phyloP scores from a whole-genome alignment of 1,284 basidiomycete genomes.

The Leccinum huronense region DNA sequence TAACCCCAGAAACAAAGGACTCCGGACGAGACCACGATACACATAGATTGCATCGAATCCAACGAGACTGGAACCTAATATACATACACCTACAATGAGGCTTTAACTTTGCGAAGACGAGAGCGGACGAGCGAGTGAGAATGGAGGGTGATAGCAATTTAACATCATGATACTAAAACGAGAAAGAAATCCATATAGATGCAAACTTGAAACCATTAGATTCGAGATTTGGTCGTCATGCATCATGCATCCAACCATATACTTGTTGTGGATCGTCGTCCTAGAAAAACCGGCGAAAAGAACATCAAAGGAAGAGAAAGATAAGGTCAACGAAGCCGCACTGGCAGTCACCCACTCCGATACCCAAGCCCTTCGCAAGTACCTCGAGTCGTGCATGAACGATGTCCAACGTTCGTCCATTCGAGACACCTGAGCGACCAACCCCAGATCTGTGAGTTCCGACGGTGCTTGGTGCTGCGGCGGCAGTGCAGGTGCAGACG shows the following conservation, averaged over 20 bases:
- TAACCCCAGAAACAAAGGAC: not conserved
- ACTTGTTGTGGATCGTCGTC: not conserved
- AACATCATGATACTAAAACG: not conserved
- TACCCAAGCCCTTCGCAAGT: constrained; percentile 36
- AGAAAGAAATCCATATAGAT: not conserved
- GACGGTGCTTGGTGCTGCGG: constrained; percentile 25
- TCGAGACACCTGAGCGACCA: constrained; percentile 52
- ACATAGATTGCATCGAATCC: not conserved
- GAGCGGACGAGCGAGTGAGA: not conserved
- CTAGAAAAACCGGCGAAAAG: not conserved
- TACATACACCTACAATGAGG: not conserved
- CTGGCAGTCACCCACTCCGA: constrained; percentile 22
- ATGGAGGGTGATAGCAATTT: not conserved
- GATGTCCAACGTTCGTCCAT: constrained; percentile 58
- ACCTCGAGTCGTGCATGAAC: constrained; percentile 57
- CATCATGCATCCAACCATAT: not conserved
- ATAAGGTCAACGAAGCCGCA: not conserved
- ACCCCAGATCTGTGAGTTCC: constrained; percentile 50
- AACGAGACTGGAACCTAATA: not conserved
- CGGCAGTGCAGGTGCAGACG: constrained; percentile 7
- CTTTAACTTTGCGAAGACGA: not conserved
- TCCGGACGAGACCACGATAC: not conserved
- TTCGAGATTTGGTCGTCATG: not conserved
- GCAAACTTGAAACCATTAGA: not conserved
- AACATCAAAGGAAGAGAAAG: not conserved